Percentiles rank a stretch among this genome's conserved stretches.
phyloP scores from a whole-genome alignment of 148 eudicot species.

The Chenopodium album region DNA sequence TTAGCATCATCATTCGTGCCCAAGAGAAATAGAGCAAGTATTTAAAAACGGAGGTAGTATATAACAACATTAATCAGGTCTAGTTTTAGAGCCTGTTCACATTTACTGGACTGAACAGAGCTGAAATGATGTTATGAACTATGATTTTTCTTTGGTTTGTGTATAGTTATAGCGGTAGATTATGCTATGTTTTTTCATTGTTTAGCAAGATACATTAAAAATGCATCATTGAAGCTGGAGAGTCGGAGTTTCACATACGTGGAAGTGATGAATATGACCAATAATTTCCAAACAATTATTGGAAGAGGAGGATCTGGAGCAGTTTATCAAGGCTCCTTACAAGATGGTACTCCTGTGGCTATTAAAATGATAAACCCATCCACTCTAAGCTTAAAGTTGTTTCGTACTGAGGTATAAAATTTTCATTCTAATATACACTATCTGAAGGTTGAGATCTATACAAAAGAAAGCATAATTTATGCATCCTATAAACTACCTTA shows the following conservation, averaged over 20 bases:
- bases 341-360: conserved; percentile 23
- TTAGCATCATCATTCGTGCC: no score
- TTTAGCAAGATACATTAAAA: not conserved
- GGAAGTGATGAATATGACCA: conserved; percentile 20
- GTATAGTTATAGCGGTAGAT: not conserved
- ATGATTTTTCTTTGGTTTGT: not conserved
- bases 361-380: conserved; percentile 22
- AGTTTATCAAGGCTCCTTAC: conserved; percentile 21
- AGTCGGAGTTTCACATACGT: conserved; percentile 4
- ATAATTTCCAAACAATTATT: conserved; percentile 11
- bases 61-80: not conserved
- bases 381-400: not conserved
- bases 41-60: no score
- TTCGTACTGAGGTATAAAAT: conserved; percentile 17
- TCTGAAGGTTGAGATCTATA: no score
- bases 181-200: not conserved
- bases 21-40: no score
- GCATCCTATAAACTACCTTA: not conserved
- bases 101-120: no score
- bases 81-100: no score
- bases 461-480: not conserved
- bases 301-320: conserved; percentile 26
- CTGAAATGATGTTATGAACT: no score
- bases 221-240: not conserved
- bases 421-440: no score